phyloP scores from a whole-genome alignment of 768 basidiomycete species.

The Leccinum subtestaceum region DNA sequence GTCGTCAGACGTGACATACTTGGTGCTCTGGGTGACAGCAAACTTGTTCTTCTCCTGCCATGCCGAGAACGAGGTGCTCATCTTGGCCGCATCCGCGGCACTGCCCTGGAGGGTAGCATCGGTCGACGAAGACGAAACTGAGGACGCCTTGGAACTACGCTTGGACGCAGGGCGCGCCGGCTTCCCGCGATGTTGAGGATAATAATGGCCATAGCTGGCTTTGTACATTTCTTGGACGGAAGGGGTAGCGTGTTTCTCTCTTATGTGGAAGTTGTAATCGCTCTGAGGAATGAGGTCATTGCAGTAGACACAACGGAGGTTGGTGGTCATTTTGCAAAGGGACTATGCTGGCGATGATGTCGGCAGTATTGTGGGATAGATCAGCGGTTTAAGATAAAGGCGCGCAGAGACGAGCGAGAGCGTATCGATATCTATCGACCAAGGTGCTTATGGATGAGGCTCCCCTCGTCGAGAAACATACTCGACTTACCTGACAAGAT shows the following conservation, averaged over 20 bases:
- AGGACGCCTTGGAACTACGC: not conserved
- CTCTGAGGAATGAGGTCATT: slow-evolving; percentile 1
- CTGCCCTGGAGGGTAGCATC: not conserved
- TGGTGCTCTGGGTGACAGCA: slow-evolving; percentile 3
- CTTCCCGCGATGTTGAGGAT: not conserved
- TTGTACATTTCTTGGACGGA: slow-evolving; percentile 6
- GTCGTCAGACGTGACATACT: slow-evolving; percentile 24
- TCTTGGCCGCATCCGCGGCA: not conserved
- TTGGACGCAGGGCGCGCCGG: not conserved
- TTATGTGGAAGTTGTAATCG: slow-evolving; percentile 10
- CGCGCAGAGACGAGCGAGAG: not conserved
- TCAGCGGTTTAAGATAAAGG: not conserved
- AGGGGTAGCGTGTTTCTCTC: slow-evolving; percentile 10
- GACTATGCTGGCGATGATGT: not conserved
- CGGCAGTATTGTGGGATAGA: not conserved
- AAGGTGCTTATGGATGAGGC: not conserved
- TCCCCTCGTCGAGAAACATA: not conserved
- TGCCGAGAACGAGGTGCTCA: slow-evolving; percentile 19
- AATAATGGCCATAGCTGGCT: not conserved
- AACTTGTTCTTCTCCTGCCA: slow-evolving; percentile 19
- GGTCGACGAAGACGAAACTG: slow-evolving; percentile 3
- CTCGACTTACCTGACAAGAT: not conserved
- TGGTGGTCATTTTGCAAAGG: slow-evolving; percentile 2
- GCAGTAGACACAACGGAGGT: slow-evolving; percentile 17
- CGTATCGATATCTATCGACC: not conserved